Evolutionary conservation across 2,329 filamentous ascomycete species (phyloP).

Genomic region (Sordariomycetes sp.): DNA sequence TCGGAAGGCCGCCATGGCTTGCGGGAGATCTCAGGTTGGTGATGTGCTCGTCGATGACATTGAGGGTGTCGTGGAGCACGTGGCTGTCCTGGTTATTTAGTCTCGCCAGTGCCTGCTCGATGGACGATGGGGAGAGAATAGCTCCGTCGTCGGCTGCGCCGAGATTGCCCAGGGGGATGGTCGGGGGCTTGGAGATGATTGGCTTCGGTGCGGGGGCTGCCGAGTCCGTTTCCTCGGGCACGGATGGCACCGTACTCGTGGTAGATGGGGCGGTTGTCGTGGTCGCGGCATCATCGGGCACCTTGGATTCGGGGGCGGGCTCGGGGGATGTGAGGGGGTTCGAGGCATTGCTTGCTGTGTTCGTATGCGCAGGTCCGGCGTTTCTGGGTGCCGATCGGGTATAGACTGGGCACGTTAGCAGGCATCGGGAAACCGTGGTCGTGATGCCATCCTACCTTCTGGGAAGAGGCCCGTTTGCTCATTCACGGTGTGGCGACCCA

Average conservation of each 20-base stretch:
- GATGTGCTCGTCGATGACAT: constrained; percentile 95
- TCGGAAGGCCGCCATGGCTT: constrained; percentile 30
- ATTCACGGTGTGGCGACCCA: constrained; percentile 64
- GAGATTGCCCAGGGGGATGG: constrained; percentile 28
- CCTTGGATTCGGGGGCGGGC: constrained; percentile 14
- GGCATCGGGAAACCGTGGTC: constrained; percentile 6
- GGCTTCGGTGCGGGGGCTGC: constrained; percentile 7
- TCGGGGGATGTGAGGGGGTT: constrained; percentile 20
- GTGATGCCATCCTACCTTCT: constrained; percentile 47
- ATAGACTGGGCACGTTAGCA: constrained; percentile 35
- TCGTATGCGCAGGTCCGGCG: constrained; percentile 14
- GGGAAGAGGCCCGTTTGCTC: constrained; percentile 71
- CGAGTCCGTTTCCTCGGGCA: not conserved
- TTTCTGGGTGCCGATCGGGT: constrained; percentile 46
- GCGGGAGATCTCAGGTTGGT: constrained; percentile 62
- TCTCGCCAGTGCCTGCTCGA: constrained; percentile 23
- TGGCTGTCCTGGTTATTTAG: constrained; percentile 42
- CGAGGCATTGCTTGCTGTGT: constrained; percentile 8
- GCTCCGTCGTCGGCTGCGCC: constrained; percentile 16
- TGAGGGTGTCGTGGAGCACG: constrained; percentile 88
- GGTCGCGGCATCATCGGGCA: constrained; percentile 10
- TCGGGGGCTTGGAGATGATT: constrained; percentile 18
- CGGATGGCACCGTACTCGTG: not conserved
- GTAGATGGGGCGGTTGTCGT: constrained; percentile 8
- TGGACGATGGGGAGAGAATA: constrained; percentile 14